phyloP scores from a whole-genome alignment of 371 early-diverging fungal genomes.

The Zychaea mexicana region DNA sequence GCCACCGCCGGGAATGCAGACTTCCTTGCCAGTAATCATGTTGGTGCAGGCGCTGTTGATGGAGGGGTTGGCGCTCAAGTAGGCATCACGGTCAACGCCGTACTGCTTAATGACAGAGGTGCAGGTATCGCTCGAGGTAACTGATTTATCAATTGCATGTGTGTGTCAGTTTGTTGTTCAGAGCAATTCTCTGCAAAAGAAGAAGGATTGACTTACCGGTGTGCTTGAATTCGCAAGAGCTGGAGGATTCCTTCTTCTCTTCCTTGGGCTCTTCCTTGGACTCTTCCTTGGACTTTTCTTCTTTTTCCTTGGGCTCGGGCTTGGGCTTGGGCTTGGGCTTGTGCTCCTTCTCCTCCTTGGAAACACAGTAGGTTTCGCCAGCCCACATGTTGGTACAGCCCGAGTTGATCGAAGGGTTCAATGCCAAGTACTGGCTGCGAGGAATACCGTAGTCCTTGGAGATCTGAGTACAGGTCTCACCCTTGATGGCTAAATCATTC shows the following conservation, averaged over 20 bases:
- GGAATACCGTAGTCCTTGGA: slow-evolving; percentile 18
- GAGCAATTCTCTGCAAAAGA: too few relatives aligned
- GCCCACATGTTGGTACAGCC: slow-evolving; percentile 23
- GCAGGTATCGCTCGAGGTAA: slow-evolving; percentile 28
- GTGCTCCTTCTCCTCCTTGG: neutral
- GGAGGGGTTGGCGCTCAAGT: slow-evolving; percentile 18
- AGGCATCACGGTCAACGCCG: slow-evolving; percentile 15
- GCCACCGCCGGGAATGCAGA: slow-evolving; percentile 15
- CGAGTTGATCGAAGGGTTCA: slow-evolving; percentile 24
- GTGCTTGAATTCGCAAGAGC: slow-evolving; percentile 16
- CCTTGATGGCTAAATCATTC: neutral
- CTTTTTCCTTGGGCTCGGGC: neutral
- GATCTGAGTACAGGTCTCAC: slow-evolving; percentile 22
- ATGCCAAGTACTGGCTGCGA: slow-evolving; percentile 5
- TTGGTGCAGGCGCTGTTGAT: slow-evolving; percentile 28
- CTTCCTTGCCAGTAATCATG: slow-evolving; percentile 21
- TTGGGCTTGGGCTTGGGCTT: neutral
- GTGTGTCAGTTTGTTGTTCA: too few relatives aligned
- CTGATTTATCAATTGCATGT: too few relatives aligned
- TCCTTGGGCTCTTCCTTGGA: neutral
- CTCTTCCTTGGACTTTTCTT: neutral
- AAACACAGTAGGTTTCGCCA: slow-evolving; percentile 21
- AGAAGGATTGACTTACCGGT: too few relatives aligned
- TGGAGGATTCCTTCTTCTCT: slow-evolving; percentile 7
- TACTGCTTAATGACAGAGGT: slow-evolving; percentile 21